A percentile compares a stretch with the other conserved stretches of the same genome.
Conservation (phyloP, 495 filamentous ascomycete genomes). For the Talaromyces proteolyticus region DNA sequence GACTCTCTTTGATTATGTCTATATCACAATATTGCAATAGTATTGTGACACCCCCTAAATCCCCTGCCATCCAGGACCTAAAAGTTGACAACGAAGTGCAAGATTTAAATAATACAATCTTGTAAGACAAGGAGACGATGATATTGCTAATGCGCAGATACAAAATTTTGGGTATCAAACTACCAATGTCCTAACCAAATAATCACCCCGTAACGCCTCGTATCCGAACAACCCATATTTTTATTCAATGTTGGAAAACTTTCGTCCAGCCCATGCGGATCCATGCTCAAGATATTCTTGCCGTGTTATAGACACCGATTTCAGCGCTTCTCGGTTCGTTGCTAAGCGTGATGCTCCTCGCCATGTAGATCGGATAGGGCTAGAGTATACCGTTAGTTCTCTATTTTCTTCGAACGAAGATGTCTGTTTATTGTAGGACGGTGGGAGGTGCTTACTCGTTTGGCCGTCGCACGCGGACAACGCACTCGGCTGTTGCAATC, state of each 20-base stretch:
- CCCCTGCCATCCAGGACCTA: too few relatives aligned
- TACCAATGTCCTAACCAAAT: background rate
- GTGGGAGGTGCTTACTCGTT: conserved; percentile 60
- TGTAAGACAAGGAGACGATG: background rate
- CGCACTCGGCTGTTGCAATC: conserved; percentile 69
- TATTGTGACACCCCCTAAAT: too few relatives aligned
- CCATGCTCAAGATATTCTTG: conserved; percentile 89
- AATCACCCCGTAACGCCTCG: conserved; percentile 1
- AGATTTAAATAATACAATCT: too few relatives aligned
- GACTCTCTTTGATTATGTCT: too few relatives aligned
- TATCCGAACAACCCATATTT: background rate
- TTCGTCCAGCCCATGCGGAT: conserved; percentile 66
- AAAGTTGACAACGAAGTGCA: too few relatives aligned
- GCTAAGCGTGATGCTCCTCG: conserved; percentile 73
- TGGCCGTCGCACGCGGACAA: conserved; percentile 65
- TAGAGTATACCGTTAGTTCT: too few relatives aligned
- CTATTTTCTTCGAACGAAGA: too few relatives aligned
- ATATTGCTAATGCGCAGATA: background rate
- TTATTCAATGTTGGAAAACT: conserved; percentile 47
- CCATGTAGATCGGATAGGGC: conserved; percentile 80
- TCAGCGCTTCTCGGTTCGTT: conserved; percentile 53
- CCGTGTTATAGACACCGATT: conserved; percentile 65
- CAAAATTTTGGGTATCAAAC: conserved; percentile 7
- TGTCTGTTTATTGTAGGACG: too few relatives aligned
- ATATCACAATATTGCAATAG: too few relatives aligned